Conservation (phyloP, 176 grass and related monocot genomes). For the bread wheat (Triticum aestivum) region DNA sequence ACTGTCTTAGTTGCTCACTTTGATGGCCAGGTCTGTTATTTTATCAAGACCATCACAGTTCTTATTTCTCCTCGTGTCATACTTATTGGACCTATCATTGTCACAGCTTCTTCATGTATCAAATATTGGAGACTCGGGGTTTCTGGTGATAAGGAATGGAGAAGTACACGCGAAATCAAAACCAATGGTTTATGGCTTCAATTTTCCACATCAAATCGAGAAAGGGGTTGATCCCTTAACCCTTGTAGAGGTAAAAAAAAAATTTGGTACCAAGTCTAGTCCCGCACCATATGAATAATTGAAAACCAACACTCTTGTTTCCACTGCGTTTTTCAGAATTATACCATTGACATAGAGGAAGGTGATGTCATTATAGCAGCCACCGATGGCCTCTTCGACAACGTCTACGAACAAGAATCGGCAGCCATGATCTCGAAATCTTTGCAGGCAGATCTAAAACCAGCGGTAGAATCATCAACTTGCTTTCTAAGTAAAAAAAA, state of each 20-base stretch:
- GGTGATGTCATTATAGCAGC: conserved; percentile 72
- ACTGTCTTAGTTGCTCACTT: conserved; percentile 91
- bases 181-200: conserved; percentile 95
- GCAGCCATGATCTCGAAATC: conserved; percentile 63
- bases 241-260: conserved; percentile 52
- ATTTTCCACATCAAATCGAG: conserved; percentile 93
- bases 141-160: conserved; percentile 88
- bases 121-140: conserved; percentile 96
- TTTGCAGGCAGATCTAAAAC: conserved; percentile 53
- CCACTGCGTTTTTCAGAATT: conserved; percentile 44
- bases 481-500: not conserved
- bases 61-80: not conserved
- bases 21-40: conserved; percentile 76
- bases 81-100: not conserved
- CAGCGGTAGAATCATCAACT: conserved; percentile 45
- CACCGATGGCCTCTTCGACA: conserved; percentile 82
- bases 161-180: conserved; percentile 61
- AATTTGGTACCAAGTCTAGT: not conserved
- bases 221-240: conserved; percentile 79
- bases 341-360: conserved; percentile 69
- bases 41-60: not conserved
- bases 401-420: conserved; percentile 72
- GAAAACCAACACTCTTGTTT: not conserved
- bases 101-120: conserved; percentile 71
- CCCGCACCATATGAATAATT: not conserved